A percentile compares a stretch with the other conserved stretches of the same genome.
phyloP scores from a whole-genome alignment of 345 rosid genomes.

The Citrus hindsii region DNA sequence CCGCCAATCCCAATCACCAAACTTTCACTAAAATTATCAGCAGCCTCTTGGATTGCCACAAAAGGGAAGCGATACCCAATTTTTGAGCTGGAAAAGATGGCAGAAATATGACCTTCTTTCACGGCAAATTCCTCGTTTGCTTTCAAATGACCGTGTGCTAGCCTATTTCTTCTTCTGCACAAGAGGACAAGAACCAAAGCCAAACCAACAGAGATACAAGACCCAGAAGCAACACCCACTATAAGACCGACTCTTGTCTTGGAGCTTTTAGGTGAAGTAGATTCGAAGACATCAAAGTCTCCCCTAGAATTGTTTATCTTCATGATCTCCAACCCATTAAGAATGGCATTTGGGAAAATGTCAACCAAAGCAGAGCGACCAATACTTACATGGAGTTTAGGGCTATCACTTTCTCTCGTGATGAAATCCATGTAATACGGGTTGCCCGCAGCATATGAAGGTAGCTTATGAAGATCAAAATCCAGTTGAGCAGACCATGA shows the following conservation, averaged over 20 bases:
- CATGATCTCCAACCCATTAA: slow-evolving; percentile 66
- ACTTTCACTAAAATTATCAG: slow-evolving; percentile 44
- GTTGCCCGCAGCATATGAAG: slow-evolving; percentile 33
- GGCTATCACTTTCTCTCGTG: slow-evolving; percentile 21
- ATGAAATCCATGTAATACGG: slow-evolving; percentile 66
- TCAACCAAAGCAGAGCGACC: slow-evolving; percentile 42
- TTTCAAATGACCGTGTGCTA: slow-evolving; percentile 23
- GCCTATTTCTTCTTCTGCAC: slow-evolving; percentile 31
- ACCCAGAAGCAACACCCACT: slow-evolving; percentile 36
- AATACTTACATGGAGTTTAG: slow-evolving; percentile 44
- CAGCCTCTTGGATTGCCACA: slow-evolving; percentile 50
- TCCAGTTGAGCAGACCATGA: slow-evolving; percentile 37
- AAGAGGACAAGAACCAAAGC: slow-evolving; percentile 22
- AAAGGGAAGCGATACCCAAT: slow-evolving; percentile 57
- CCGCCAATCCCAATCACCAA: slow-evolving; percentile 66
- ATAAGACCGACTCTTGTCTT: slow-evolving; percentile 24
- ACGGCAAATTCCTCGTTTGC: slow-evolving; percentile 22
- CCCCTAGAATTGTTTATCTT: slow-evolving; percentile 51
- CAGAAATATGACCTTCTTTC: slow-evolving; percentile 24
- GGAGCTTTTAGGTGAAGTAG: slow-evolving; percentile 18
- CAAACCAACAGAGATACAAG: slow-evolving; percentile 21
- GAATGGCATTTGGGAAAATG: slow-evolving; percentile 30
- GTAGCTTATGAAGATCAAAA: slow-evolving; percentile 42
- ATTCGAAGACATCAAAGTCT: slow-evolving; percentile 44
- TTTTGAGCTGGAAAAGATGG: slow-evolving; percentile 42